phyloP scores from a whole-genome alignment of 768 basidiomycete genomes.

The Mycena kentingensis region DNA sequence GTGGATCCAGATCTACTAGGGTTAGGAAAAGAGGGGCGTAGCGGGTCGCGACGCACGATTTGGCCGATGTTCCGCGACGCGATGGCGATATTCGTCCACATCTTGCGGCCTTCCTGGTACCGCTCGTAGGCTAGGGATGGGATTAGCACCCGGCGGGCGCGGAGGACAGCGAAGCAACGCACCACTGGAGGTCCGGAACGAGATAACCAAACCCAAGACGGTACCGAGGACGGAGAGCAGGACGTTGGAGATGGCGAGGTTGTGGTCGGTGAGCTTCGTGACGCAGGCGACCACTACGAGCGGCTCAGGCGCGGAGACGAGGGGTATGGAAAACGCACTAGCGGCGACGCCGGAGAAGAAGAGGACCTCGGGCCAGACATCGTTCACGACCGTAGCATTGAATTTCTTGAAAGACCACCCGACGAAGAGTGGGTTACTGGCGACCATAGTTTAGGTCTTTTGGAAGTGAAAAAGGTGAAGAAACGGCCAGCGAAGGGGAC shows the following conservation, averaged over 20 bases:
- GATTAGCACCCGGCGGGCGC: background rate
- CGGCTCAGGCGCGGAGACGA: background rate
- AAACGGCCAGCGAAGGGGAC: too few relatives aligned
- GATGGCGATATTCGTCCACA: conserved; percentile 67
- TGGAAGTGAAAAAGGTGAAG: too few relatives aligned
- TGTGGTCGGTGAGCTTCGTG: conserved; percentile 11
- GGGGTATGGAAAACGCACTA: conserved; percentile 39
- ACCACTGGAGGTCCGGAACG: conserved; percentile 72
- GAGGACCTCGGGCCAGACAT: conserved; percentile 62
- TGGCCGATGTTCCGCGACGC: conserved; percentile 56
- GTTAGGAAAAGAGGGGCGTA: background rate
- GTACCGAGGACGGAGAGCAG: conserved; percentile 74
- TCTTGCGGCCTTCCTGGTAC: conserved; percentile 69
- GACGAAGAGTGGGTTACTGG: conserved; percentile 25
- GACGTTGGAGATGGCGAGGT: conserved; percentile 12
- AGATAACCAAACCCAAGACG: conserved; percentile 70
- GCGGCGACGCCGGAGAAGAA: conserved; percentile 65
- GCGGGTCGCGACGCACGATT: conserved; percentile 43
- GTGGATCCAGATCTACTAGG: conserved; percentile 57
- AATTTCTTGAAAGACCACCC: conserved; percentile 38
- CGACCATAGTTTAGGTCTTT: too few relatives aligned
- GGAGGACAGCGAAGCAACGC: conserved; percentile 19
- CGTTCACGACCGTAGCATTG: conserved; percentile 55
- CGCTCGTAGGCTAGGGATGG: conserved; percentile 38
- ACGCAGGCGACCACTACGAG: conserved; percentile 12